phyloP scores from a whole-genome alignment of 2,329 filamentous ascomycete species.

The Colletotrichum brevisporum region DNA sequence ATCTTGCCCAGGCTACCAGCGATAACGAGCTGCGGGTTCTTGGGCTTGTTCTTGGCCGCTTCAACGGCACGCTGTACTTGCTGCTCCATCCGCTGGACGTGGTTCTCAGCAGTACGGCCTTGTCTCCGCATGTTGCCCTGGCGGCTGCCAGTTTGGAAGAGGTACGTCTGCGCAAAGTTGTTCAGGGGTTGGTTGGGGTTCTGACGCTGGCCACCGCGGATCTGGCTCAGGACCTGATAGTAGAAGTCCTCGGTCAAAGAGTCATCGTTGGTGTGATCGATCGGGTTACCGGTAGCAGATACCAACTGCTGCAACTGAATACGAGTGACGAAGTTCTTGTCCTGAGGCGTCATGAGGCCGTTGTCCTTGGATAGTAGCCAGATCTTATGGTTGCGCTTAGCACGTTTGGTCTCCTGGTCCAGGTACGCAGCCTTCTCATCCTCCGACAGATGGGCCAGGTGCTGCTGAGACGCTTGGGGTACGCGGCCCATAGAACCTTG shows the following conservation, averaged over 20 bases:
- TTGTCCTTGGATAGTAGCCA: conserved; percentile 94
- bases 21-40: conserved; percentile 97
- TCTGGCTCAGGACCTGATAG: conserved; percentile 97
- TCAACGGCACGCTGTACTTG: conserved; percentile 98
- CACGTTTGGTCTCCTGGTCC: conserved; percentile 92
- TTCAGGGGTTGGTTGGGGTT: conserved; percentile 94
- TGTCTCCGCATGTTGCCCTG: conserved; percentile 82
- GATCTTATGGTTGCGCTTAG: conserved; percentile 99
- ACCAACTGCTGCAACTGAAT: conserved; percentile 98
- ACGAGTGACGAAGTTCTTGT: conserved; percentile 99
- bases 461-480: conserved; percentile 67
- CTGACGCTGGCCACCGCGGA: conserved; percentile 89
- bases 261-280: conserved; percentile 84
- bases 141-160: conserved; percentile 93
- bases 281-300: conserved; percentile 88
- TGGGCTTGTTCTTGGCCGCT: conserved; percentile 96
- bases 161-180: conserved; percentile 97
- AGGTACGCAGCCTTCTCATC: conserved; percentile 88
- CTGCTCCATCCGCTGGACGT: conserved; percentile 99
- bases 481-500: conserved; percentile 73
- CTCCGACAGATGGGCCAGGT: conserved; percentile 80
- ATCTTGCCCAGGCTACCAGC: conserved; percentile 98
- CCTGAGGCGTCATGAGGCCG: conserved; percentile 97
- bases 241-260: conserved; percentile 95
- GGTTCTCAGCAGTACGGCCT: conserved; percentile 89